Conservation (phyloP, 768 basidiomycete species). For the Stropharia rugosoannulata region DNA sequence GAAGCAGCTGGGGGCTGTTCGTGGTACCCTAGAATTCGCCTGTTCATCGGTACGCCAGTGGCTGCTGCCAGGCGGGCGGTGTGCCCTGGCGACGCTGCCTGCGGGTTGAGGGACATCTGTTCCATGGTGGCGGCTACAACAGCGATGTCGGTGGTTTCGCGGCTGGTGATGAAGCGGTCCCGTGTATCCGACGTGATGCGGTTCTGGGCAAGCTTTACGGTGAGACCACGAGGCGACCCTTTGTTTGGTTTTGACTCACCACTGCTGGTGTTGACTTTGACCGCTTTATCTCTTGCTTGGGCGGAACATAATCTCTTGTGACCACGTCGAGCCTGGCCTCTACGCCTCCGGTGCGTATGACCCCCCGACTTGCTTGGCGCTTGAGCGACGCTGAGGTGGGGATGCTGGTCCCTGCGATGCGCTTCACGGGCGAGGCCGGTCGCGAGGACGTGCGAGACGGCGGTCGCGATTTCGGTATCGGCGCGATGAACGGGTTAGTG, state of each 20-base stretch:
- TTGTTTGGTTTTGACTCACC: slow-evolving; percentile 29
- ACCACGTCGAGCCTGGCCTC: slow-evolving; percentile 79
- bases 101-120: slow-evolving; percentile 56
- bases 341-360: slow-evolving; percentile 75
- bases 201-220: slow-evolving; percentile 29
- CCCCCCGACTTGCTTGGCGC: slow-evolving; percentile 62
- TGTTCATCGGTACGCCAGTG: slow-evolving; percentile 72
- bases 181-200: slow-evolving; percentile 46
- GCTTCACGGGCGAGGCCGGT: slow-evolving; percentile 65
- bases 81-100: slow-evolving; percentile 68
- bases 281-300: slow-evolving; percentile 62
- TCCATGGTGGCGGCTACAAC: slow-evolving; percentile 64
- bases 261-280: slow-evolving; percentile 74
- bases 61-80: slow-evolving; percentile 77
- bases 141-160: slow-evolving; percentile 38
- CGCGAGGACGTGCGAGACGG: slow-evolving; percentile 44
- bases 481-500: slow-evolving; percentile 63
- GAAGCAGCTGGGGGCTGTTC: slow-evolving; percentile 77
- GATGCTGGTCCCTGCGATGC: slow-evolving; percentile 45
- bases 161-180: slow-evolving; percentile 73
- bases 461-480: slow-evolving; percentile 42
- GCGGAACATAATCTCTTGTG: slow-evolving; percentile 72
- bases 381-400: slow-evolving; percentile 53
- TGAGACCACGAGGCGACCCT: not conserved
- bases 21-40: slow-evolving; percentile 86